Evolutionary conservation across 2,329 filamentous ascomycete genomes (phyloP).

Genomic region (Hypoxylon sp.): DNA sequence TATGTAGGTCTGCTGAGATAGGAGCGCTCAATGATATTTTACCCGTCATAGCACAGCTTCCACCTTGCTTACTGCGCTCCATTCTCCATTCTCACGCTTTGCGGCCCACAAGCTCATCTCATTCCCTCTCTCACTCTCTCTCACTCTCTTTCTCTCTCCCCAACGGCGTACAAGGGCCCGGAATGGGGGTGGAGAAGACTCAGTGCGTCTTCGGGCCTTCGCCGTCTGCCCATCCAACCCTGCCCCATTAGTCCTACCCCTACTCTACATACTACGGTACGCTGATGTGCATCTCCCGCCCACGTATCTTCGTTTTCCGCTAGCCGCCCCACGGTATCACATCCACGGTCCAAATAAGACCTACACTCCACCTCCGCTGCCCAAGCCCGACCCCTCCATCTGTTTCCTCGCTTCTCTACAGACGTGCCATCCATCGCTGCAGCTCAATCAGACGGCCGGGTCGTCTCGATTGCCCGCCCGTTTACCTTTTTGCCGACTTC

Average conservation of each 20-base stretch:
- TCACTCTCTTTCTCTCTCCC: slow-evolving; percentile 12
- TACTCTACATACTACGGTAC: slow-evolving; percentile 48
- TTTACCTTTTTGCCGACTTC: slow-evolving; percentile 46
- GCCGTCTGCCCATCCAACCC: slow-evolving; percentile 50
- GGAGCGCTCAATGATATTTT: slow-evolving; percentile 30
- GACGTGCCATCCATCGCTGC: slow-evolving; percentile 49
- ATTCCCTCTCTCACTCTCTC: slow-evolving; percentile 1
- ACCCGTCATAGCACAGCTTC: slow-evolving; percentile 31
- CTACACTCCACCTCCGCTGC: slow-evolving; percentile 53
- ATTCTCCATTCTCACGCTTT: slow-evolving; percentile 27
- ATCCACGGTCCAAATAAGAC: slow-evolving; percentile 54
- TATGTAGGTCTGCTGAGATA: slow-evolving; percentile 31
- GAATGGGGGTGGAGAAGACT: slow-evolving; percentile 47
- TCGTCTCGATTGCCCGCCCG: slow-evolving; percentile 47
- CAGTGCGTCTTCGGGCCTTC: slow-evolving; percentile 47
- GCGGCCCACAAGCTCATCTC: slow-evolving; percentile 42
- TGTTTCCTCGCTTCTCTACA: slow-evolving; percentile 48
- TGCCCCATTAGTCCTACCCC: slow-evolving; percentile 48
- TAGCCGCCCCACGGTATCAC: slow-evolving; percentile 55
- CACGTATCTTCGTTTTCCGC: slow-evolving; percentile 51
- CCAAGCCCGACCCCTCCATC: slow-evolving; percentile 53
- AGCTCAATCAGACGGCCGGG: slow-evolving; percentile 47
- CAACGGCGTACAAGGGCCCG: slow-evolving; percentile 37
- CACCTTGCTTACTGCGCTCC: slow-evolving; percentile 36
- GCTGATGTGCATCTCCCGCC: slow-evolving; percentile 54